These are phyloP conservation scores for Trifolium pratense DNA, from an alignment of 306 rosid species.

Conservation along the genomic window DNA sequence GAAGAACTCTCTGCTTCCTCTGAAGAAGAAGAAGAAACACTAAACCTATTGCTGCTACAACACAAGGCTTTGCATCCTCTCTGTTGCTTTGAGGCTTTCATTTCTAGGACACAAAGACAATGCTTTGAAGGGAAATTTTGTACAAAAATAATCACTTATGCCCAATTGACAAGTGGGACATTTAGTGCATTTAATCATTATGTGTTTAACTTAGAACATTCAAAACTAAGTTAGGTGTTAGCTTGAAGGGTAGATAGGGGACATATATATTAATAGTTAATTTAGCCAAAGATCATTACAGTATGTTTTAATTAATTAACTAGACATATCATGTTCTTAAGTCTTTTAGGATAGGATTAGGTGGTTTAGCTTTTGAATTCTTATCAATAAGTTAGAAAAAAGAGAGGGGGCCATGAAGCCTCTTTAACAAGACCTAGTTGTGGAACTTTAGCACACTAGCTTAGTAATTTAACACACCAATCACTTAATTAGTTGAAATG, in stretches of 20 bases:
- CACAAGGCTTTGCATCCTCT: slow-evolving; percentile 75
- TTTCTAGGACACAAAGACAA: slow-evolving; percentile 37
- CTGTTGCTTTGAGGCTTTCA: slow-evolving; percentile 65
- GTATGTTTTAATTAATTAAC: slow-evolving; percentile 44
- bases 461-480: neutral
- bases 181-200: slow-evolving; percentile 53
- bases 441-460: slow-evolving; percentile 36
- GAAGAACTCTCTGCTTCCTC: slow-evolving; percentile 76
- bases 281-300: slow-evolving; percentile 58
- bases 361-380: slow-evolving; percentile 46
- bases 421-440: slow-evolving; percentile 36
- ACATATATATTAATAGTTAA: slow-evolving; percentile 54
- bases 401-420: slow-evolving; percentile 25
- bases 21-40: slow-evolving; percentile 90
- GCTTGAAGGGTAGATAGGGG: slow-evolving; percentile 53
- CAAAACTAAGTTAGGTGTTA: slow-evolving; percentile 39
- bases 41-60: slow-evolving; percentile 60
- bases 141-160: slow-evolving; percentile 60
- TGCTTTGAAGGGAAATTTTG: slow-evolving; percentile 52
- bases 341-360: slow-evolving; percentile 54
- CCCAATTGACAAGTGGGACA: slow-evolving; percentile 70
- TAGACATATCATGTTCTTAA: slow-evolving; percentile 52
- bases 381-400: slow-evolving; percentile 34
- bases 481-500: neutral
- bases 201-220: slow-evolving; percentile 58